These are phyloP conservation scores for Pogostemon cablin DNA, from an alignment of 257 asterid genomes.

Conservation along the genomic window DNA sequence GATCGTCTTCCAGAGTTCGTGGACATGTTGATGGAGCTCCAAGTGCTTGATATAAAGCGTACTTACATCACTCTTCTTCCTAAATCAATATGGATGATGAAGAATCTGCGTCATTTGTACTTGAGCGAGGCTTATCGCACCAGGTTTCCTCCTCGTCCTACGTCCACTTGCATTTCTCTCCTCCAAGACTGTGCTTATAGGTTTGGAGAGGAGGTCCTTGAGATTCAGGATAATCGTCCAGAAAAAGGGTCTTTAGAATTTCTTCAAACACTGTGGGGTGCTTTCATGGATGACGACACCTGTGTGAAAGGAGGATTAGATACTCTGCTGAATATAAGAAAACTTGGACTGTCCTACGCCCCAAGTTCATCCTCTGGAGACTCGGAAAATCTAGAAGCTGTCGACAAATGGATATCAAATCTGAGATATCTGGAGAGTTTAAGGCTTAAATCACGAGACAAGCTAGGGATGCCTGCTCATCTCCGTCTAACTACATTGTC, in stretches of 20 bases:
- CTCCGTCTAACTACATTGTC: slow-evolving; percentile 27
- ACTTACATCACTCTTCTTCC: slow-evolving; percentile 42
- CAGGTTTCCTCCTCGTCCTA: slow-evolving; percentile 29
- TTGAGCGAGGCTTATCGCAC: slow-evolving; percentile 42
- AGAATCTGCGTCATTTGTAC: slow-evolving; percentile 36
- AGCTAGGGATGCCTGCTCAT: slow-evolving; percentile 14
- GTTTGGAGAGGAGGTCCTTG: too few species aligned
- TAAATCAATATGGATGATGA: slow-evolving; percentile 38
- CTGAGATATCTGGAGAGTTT: slow-evolving; percentile 25
- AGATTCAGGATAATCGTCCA: too few species aligned
- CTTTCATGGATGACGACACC: slow-evolving; percentile 34
- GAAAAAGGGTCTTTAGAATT: background rate
- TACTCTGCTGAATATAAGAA: slow-evolving; percentile 14
- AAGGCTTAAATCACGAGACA: slow-evolving; percentile 36
- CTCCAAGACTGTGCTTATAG: too few species aligned
- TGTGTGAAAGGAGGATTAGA: slow-evolving; percentile 26
- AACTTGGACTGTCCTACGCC: slow-evolving; percentile 38
- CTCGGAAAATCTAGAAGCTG: slow-evolving; percentile 4
- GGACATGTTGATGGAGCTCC: slow-evolving; percentile 29
- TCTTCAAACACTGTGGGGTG: slow-evolving; percentile 43
- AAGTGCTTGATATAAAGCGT: slow-evolving; percentile 41
- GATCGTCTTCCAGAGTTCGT: slow-evolving; percentile 28
- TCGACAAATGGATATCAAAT: slow-evolving; percentile 32
- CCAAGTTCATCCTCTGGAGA: slow-evolving; percentile 2
- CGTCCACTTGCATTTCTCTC: background rate